These are phyloP conservation scores for Styphnolobium japonicum DNA, from an alignment of 306 rosid species.

Conservation along the genomic window DNA sequence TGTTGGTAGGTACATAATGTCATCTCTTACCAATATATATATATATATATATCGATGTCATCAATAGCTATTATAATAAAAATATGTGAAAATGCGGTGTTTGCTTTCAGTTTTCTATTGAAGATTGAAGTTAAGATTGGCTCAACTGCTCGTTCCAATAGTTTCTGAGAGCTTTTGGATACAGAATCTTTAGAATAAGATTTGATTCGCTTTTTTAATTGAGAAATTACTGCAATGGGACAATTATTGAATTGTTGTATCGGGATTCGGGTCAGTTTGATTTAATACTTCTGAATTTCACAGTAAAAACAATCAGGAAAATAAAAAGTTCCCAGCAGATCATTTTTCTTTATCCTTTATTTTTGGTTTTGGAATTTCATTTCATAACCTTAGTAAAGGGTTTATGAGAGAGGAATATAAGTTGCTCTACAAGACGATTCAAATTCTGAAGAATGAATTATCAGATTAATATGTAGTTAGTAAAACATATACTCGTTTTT, in stretches of 20 bases:
- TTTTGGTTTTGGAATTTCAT: too few species aligned
- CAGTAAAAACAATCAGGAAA: background rate
- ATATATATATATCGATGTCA: background rate
- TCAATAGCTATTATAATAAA: background rate
- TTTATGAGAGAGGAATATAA: too few species aligned
- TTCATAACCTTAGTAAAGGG: too few species aligned
- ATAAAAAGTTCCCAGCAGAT: too few species aligned
- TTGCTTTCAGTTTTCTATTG: background rate
- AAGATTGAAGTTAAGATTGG: background rate
- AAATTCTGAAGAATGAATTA: too few species aligned
- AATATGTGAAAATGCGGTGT: conserved; percentile 10
- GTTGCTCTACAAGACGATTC: too few species aligned
- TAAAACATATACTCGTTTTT: too few species aligned
- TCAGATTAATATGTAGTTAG: too few species aligned
- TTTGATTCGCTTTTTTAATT: conserved; percentile 4
- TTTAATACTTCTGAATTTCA: background rate
- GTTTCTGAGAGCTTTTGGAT: background rate
- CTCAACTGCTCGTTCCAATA: background rate
- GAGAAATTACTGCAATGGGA: background rate
- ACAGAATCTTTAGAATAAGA: conserved; percentile 1
- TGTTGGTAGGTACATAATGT: background rate
- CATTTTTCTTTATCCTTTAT: too few species aligned
- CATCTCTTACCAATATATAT: background rate
- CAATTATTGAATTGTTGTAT: background rate
- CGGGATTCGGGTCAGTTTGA: background rate